These are phyloP conservation scores for Sporobolomyces phaffii DNA, from an alignment of 768 basidiomycete genomes.

Conservation along the genomic window DNA sequence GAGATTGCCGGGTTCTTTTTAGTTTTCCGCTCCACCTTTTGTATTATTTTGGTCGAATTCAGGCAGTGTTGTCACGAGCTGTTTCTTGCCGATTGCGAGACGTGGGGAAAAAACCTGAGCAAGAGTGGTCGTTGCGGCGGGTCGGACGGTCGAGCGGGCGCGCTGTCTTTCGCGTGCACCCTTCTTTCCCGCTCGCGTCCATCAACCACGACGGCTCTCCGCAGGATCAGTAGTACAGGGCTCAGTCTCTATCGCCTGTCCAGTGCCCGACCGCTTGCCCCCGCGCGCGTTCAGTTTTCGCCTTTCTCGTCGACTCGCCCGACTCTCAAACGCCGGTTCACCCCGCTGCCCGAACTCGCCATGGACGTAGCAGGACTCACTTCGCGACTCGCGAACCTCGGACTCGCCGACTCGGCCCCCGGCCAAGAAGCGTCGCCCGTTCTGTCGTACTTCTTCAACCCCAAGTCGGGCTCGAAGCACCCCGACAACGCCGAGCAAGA, in stretches of 20 bases:
- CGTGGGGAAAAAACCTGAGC: no score
- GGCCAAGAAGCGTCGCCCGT: background rate
- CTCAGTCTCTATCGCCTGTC: background rate
- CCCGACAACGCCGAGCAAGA: constrained; percentile 27
- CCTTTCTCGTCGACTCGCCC: background rate
- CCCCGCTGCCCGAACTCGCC: constrained; percentile 1
- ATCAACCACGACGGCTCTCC: constrained; percentile 13
- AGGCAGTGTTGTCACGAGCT: no score
- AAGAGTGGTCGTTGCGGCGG: no score
- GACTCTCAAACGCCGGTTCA: constrained; percentile 10
- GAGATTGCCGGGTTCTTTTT: no score
- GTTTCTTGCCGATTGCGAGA: no score
- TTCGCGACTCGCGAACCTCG: constrained; percentile 17
- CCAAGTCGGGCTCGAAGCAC: constrained; percentile 40
- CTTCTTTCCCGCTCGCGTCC: background rate
- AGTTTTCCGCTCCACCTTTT: no score
- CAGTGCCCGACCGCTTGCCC: background rate
- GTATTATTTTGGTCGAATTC: no score
- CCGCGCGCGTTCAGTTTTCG: background rate
- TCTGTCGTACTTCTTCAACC: constrained; percentile 41
- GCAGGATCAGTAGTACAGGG: background rate
- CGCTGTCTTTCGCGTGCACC: no score
- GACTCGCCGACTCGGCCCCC: background rate
- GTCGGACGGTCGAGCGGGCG: no score
- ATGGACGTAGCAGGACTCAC: constrained; percentile 31